These are phyloP conservation scores for Pleurotus salmoneostramineus DNA, from an alignment of 768 basidiomycete genomes.

Conservation along the genomic window DNA sequence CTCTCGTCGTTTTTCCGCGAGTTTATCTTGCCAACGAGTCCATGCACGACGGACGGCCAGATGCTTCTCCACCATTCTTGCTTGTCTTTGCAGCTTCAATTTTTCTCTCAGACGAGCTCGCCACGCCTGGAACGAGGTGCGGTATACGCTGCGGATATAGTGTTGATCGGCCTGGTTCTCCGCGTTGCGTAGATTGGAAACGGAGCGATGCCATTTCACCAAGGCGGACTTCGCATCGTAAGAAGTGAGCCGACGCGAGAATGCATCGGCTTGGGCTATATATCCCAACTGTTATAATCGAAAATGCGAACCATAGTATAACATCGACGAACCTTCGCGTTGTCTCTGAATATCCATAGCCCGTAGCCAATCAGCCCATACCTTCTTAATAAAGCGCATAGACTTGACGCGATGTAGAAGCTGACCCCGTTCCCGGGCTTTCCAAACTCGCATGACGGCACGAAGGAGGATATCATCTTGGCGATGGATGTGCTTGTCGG, in stretches of 20 bases:
- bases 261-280: conserved; percentile 47
- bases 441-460: conserved; percentile 63
- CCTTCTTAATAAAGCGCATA: conserved; percentile 38
- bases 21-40: conserved; percentile 42
- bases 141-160: conserved; percentile 35
- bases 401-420: conserved; percentile 51
- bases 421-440: conserved; percentile 58
- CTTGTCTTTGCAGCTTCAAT: conserved; percentile 47
- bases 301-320: neutral
- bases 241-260: conserved; percentile 41
- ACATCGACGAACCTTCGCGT: conserved; percentile 39
- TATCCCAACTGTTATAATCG: conserved; percentile 8
- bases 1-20: conserved; percentile 40
- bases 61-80: conserved; percentile 48
- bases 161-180: conserved; percentile 45
- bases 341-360: conserved; percentile 33
- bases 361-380: conserved; percentile 48
- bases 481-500: conserved; percentile 49
- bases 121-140: conserved; percentile 48
- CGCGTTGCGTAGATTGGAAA: conserved; percentile 42
- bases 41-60: conserved; percentile 46
- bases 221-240: conserved; percentile 30
- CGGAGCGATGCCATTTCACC: conserved; percentile 40
- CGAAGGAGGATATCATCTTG: conserved; percentile 57
- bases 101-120: conserved; percentile 47